These are phyloP conservation scores for Panus rudis DNA, from an alignment of 768 basidiomycete genomes.

Conservation along the genomic window DNA sequence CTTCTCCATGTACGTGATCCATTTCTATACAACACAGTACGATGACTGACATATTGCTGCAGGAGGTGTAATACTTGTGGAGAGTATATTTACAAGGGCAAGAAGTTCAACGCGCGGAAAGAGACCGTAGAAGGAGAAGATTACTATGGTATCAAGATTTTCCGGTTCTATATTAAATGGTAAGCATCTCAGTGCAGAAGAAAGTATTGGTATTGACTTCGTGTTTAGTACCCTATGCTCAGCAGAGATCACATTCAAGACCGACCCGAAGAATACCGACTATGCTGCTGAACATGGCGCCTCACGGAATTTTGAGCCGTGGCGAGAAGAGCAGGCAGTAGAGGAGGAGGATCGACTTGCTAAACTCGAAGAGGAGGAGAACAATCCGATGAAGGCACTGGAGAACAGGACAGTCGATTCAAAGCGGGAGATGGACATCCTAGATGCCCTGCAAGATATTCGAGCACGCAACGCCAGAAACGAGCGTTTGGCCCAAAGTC, in stretches of 20 bases:
- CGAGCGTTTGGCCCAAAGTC: constrained; percentile 77
- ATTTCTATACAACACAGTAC: background rate
- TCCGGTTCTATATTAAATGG: constrained; percentile 92
- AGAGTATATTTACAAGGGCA: constrained; percentile 98
- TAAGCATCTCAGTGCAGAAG: constrained; percentile 36
- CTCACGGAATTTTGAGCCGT: constrained; percentile 95
- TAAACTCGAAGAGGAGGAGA: constrained; percentile 85
- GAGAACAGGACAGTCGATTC: constrained; percentile 91
- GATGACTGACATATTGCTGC: background rate
- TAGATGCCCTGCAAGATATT: constrained; percentile 93
- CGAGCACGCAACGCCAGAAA: constrained; percentile 81
- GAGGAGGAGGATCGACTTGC: constrained; percentile 83
- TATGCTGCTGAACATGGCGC: constrained; percentile 94
- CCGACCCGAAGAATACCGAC: constrained; percentile 96
- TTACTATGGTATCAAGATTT: constrained; percentile 97
- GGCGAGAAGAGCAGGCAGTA: constrained; percentile 75
- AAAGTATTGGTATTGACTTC: constrained; percentile 15
- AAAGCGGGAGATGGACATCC: constrained; percentile 96
- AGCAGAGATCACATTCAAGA: constrained; percentile 99
- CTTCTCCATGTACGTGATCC: constrained; percentile 76
- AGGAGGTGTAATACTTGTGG: constrained; percentile 95
- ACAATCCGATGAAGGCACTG: constrained; percentile 94
- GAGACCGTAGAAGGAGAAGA: constrained; percentile 97
- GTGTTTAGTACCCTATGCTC: constrained; percentile 79
- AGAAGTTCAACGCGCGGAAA: constrained; percentile 99